Base-by-base conservation (phyloP, 2,329 filamentous ascomycete genomes). In the Xylaria sp. region DNA sequence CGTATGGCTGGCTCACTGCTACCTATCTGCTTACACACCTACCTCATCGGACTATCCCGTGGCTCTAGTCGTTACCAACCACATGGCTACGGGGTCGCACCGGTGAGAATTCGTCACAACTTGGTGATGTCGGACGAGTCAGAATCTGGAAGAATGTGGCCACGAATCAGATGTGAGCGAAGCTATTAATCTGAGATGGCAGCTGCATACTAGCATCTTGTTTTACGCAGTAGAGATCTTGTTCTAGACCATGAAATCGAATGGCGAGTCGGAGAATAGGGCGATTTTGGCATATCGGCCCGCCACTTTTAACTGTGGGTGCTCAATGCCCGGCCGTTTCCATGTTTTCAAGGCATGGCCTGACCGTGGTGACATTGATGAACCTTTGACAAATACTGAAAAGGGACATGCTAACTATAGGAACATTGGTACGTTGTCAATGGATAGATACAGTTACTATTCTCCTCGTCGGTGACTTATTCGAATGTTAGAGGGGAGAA, bases 201-300 rank as follows among this genome's bases (percentile, higher is more conserved):
- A 52, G 38, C 44, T 45, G 37, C n/a, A n/a, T n/a, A n/a, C n/a
- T n/a, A n/a, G n/a, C n/a, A n/a, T n/a, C n/a, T n/a, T n/a, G n/a
- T n/a, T n/a, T n/a, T n/a, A n/a, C n/a, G n/a, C n/a, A n/a, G n/a
- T n/a, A n/a, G n/a, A n/a, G n/a, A n/a, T 38, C 39, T 52, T 48
- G 51, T 52, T 42, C 39, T 41, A 48, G 38, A 21, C 19, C 40
- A 43, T 60, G 51, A 55, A 41, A 50, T 46, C 19, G 39, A 47
- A 42, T 52, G 48, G n/a, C 18, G 50, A 52, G 50, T 42, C 54
- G 54, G 57, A 51, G 42, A 57, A 53, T 46, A 44, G 43, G 38
- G 48, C 54, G 48, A 49, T 44, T 49, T 44, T 43, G 18, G 37
- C 44, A 56, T 45, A 48, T 11, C 7, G 24, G 9, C 19, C 37